phyloP scores from a whole-genome alignment of 768 basidiomycete genomes.

The Tulasnella sp. region DNA sequence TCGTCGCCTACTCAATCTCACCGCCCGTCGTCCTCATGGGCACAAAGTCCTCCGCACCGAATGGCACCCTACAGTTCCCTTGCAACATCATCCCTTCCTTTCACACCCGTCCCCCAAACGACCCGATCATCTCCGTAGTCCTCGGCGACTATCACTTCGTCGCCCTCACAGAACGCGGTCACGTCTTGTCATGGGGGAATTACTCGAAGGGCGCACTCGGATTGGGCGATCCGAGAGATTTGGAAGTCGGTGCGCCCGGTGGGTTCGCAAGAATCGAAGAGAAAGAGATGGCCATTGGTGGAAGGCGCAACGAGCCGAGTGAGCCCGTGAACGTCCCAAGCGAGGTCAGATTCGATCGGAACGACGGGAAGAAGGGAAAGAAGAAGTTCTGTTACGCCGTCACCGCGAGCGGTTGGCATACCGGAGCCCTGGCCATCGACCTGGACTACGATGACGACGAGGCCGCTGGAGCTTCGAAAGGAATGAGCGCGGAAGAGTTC shows the following conservation, averaged over 20 bases:
- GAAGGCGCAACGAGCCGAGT: slow-evolving; percentile 27
- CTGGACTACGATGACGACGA: slow-evolving; percentile 33
- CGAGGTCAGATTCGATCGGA: slow-evolving; percentile 58
- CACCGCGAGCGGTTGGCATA: slow-evolving; percentile 85
- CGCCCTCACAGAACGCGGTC: slow-evolving; percentile 68
- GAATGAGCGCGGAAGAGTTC: not conserved
- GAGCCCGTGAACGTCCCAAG: slow-evolving; percentile 48
- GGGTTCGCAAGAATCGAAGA: slow-evolving; percentile 38
- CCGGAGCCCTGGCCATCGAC: slow-evolving; percentile 78
- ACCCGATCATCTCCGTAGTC: slow-evolving; percentile 74
- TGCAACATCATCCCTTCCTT: no score
- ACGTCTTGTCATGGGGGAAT: slow-evolving; percentile 69
- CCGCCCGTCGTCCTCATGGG: slow-evolving; percentile 56
- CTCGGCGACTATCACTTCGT: slow-evolving; percentile 90
- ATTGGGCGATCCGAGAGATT: slow-evolving; percentile 56
- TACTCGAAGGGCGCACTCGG: slow-evolving; percentile 76
- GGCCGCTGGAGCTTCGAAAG: not conserved
- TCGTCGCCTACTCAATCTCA: slow-evolving; percentile 64
- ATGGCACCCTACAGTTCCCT: slow-evolving; percentile 32
- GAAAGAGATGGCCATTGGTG: slow-evolving; percentile 22
- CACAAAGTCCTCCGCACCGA: slow-evolving; percentile 28
- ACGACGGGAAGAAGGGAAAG: slow-evolving; percentile 32
- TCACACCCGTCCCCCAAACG: slow-evolving; percentile 19
- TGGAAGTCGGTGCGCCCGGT: slow-evolving; percentile 47
- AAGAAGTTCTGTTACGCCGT: slow-evolving; percentile 68